Percentiles rank a stretch among this genome's conserved stretches.
phyloP scores from a whole-genome alignment of 495 filamentous ascomycete genomes.

The Aspergillus haitiensis region DNA sequence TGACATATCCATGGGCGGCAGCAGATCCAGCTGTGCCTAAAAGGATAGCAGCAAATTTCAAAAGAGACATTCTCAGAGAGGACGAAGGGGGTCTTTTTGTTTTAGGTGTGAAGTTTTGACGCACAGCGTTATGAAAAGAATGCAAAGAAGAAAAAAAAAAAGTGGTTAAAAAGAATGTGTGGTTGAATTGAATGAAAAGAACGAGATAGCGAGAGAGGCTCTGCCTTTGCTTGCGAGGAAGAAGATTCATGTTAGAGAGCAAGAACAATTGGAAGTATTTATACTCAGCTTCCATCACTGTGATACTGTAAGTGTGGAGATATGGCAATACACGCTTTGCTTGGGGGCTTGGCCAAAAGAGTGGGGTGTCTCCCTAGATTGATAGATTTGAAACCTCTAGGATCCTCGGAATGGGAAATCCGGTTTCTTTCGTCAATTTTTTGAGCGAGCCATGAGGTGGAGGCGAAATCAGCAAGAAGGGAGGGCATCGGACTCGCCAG shows the following conservation, averaged over 20 bases:
- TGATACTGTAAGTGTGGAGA: background rate
- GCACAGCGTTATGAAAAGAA: conserved; percentile 6
- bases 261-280: background rate
- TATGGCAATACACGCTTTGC: no score
- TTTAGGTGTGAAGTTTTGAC: background rate
- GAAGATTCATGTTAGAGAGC: background rate
- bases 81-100: background rate
- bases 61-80: conserved; percentile 16
- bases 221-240: background rate
- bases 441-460: conserved; percentile 1
- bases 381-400: background rate
- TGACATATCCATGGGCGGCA: conserved; percentile 19
- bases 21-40: conserved; percentile 15
- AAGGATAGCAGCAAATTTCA: conserved; percentile 11
- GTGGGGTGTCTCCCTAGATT: background rate
- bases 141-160: conserved; percentile 7
- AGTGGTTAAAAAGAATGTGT: background rate
- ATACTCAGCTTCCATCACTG: background rate
- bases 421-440: background rate
- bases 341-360: no score
- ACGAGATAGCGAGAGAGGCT: background rate
- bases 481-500: background rate
- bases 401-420: background rate
- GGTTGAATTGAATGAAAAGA: background rate
- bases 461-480: background rate